Evolutionary conservation across 2,329 filamentous ascomycete species (phyloP).

Genomic region (Trichoderma oligosporum): DNA sequence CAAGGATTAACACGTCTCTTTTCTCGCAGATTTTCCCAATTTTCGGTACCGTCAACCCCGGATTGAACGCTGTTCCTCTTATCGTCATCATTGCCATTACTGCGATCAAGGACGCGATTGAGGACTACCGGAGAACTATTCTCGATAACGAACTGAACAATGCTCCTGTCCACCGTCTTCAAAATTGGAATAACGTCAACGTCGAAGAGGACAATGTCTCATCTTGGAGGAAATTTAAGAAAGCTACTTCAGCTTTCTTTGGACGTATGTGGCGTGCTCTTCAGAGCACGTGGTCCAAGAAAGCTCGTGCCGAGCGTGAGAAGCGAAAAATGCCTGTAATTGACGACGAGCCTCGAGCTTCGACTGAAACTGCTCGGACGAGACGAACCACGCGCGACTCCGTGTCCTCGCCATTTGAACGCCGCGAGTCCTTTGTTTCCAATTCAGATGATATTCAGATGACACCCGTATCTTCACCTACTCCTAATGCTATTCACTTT

Average conservation of each 20-base stretch:
- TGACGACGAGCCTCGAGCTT: slow-evolving; percentile 57
- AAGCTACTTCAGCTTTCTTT: slow-evolving; percentile 66
- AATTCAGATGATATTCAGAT: slow-evolving; percentile 78
- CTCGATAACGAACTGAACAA: slow-evolving; percentile 95
- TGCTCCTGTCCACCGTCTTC: slow-evolving; percentile 83
- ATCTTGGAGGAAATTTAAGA: slow-evolving; percentile 84
- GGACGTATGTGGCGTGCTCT: slow-evolving; percentile 50
- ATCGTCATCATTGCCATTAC: slow-evolving; percentile 90
- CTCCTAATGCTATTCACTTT: slow-evolving; percentile 44
- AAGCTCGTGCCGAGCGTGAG: slow-evolving; percentile 47
- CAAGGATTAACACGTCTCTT: slow-evolving; percentile 21
- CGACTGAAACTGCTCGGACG: slow-evolving; percentile 41
- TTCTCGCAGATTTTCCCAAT: slow-evolving; percentile 80
- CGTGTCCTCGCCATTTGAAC: slow-evolving; percentile 49
- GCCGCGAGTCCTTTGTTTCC: slow-evolving; percentile 51
- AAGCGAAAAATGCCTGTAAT: slow-evolving; percentile 40
- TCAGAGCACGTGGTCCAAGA: slow-evolving; percentile 48
- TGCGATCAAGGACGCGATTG: slow-evolving; percentile 88
- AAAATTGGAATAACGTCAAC: slow-evolving; percentile 91
- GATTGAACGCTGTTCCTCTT: slow-evolving; percentile 81
- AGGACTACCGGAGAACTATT: slow-evolving; percentile 88
- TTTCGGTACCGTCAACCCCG: slow-evolving; percentile 88
- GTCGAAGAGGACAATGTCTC: slow-evolving; percentile 83
- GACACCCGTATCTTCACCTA: slow-evolving; percentile 87
- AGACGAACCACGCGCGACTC: slow-evolving; percentile 37